Percentiles rank a stretch among this genome's conserved stretches.
Conservation (phyloP, 257 asterid genomes). For the Rubia yunnanensis region DNA sequence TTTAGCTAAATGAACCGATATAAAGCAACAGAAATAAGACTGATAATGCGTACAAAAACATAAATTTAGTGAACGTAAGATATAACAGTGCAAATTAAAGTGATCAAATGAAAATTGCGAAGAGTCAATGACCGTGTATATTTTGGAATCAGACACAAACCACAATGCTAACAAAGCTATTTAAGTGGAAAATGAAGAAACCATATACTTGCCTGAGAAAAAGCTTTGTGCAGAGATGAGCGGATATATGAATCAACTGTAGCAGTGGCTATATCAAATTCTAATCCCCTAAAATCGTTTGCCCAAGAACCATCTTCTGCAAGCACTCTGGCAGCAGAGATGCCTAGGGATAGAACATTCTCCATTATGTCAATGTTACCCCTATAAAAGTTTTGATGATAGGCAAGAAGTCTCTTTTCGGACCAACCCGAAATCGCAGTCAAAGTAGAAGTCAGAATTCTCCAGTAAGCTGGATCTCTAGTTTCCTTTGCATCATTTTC, state of each 20-base stretch:
- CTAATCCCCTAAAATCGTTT: constrained; percentile 35
- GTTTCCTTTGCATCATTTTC: constrained; percentile 37
- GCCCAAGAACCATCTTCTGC: constrained; percentile 31
- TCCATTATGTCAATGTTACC: constrained; percentile 58
- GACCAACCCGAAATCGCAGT: constrained; percentile 58
- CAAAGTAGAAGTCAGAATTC: constrained; percentile 38
- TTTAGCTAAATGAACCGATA: neutral
- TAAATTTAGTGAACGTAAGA: neutral
- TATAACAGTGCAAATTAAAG: neutral
- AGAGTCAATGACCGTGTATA: neutral
- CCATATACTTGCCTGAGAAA: constrained; percentile 65
- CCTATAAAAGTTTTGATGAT: constrained; percentile 66
- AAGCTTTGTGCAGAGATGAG: constrained; percentile 56
- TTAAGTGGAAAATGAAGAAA: constrained; percentile 1
- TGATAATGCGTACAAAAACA: neutral
- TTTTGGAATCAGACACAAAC: neutral
- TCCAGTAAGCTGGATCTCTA: constrained; percentile 41
- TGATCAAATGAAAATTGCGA: neutral
- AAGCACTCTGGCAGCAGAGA: constrained; percentile 50
- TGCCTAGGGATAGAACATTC: constrained; percentile 49
- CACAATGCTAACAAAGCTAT: neutral
- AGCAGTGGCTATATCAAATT: constrained; percentile 37
- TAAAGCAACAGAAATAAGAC: neutral
- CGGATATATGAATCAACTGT: constrained; percentile 70
- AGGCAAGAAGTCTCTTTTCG: constrained; percentile 47